These are phyloP conservation scores for Hamamelis virginiana DNA, from an alignment of 164 flowering plant species.

Conservation along the genomic window DNA sequence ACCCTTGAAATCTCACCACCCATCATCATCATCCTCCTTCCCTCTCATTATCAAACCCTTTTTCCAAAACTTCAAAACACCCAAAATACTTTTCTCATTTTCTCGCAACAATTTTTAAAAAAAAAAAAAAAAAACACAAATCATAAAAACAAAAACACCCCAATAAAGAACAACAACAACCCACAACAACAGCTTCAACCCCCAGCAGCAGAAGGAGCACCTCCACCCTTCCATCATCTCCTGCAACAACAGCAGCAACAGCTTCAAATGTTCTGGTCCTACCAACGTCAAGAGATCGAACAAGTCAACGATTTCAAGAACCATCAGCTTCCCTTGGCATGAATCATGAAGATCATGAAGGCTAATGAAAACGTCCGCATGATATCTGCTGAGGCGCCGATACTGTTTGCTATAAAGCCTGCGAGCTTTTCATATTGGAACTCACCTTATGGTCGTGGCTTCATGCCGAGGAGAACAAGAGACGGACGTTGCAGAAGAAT, in stretches of 20 bases:
- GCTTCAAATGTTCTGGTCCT: slow-evolving; percentile 80
- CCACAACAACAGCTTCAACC: no score
- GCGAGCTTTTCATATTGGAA: slow-evolving; percentile 89
- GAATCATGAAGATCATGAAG: slow-evolving; percentile 94
- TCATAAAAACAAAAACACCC: no score
- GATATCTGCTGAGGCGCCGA: slow-evolving; percentile 89
- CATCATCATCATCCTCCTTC: no score
- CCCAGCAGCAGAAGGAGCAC: no score
- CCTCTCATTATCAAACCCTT: no score
- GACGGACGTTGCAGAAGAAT: slow-evolving; percentile 84
- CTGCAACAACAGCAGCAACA: slow-evolving; percentile 90
- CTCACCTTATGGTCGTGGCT: slow-evolving; percentile 84
- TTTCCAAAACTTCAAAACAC: no score
- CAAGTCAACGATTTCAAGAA: slow-evolving; percentile 76
- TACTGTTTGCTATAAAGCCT: slow-evolving; percentile 84
- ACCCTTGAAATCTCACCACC: no score
- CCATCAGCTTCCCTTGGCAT: slow-evolving; percentile 84
- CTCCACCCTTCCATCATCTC: no score
- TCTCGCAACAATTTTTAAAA: no score
- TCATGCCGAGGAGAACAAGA: slow-evolving; percentile 90
- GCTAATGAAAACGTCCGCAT: slow-evolving; percentile 93
- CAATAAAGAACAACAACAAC: no score
- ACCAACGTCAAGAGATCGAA: slow-evolving; percentile 76
- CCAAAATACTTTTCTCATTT: no score
- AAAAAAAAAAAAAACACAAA: no score